Evolutionary conservation across 805 yeast genomes (phyloP), one percentile per base, ranked within the genome.

Genomic region (Starmerella geochares): DNA sequence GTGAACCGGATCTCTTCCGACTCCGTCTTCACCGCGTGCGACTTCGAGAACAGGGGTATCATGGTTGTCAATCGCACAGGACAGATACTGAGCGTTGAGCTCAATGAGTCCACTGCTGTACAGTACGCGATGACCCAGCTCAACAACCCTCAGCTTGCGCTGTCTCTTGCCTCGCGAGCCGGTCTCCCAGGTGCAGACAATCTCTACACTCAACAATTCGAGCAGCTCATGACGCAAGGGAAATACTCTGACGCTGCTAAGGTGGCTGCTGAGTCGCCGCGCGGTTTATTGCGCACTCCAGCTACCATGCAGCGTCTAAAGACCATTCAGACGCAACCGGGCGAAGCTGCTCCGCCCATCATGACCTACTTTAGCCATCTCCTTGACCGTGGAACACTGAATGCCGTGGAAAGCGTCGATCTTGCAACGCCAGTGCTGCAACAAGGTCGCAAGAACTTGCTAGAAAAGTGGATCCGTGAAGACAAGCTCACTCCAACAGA

Each of bases 141-240:
- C 54, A 80, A 90, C 48, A 90, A 92, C 64, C 86, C 90, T 28
- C 76, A 82, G 20, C 73, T 92, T 61, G 98, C 96, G 3, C 73
- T 92, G 53, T 74, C 86, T 10, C 77, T 92, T 56, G 94, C 97
- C 24, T 78, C 95, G 3, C 83, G 97, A 67, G 96, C 96, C 63
- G 95, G 95, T 1, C 78, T 92, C 62, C 92, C 95, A 38, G 99
- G 99, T 58, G 98, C 97, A 44, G 99, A 92, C 66, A 81, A 80
- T 61, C 74, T 92, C 55, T 88, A 92, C 68, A 71, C 75, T 52
- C 95, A 87, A 69, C 97, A 90, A 69, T 92, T 92, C 71, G 94
- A 87, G 62, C 80, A 80, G 65, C 76, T 81, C 60, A 74, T 92
- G 61, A 77, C 79, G 57, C 79, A 80, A 59, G 96, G 96, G 59